Conservation (phyloP, 192 early-diverging fungal species). For the Umbelopsis ramanniana region DNA sequence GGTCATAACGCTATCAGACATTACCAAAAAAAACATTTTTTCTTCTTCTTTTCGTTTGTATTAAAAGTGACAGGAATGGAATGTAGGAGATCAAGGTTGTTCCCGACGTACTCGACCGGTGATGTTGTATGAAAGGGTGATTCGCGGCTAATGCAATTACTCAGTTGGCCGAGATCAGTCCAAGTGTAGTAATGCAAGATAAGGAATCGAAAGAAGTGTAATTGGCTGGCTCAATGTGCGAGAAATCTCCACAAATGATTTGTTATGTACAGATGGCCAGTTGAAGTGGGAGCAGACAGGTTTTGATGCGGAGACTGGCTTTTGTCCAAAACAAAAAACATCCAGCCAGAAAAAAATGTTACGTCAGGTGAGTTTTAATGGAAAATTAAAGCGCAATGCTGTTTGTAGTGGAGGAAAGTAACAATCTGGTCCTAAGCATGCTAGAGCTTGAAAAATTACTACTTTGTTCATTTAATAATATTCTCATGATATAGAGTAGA, state of each 20-base stretch:
- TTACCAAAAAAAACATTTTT: conserved; percentile 22
- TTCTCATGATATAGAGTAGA: too few relatives aligned
- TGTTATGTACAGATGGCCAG: conserved; percentile 20
- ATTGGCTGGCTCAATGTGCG: conserved; percentile 11
- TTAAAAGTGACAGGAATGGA: conserved; percentile 5
- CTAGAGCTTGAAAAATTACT: too few relatives aligned
- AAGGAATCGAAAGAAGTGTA: not conserved
- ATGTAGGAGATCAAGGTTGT: conserved; percentile 18
- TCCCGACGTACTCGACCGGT: conserved; percentile 9
- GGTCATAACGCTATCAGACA: not conserved
- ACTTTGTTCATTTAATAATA: too few relatives aligned
- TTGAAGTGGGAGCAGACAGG: not conserved
- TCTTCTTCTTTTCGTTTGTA: not conserved
- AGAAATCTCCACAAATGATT: conserved; percentile 5
- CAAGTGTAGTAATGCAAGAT: not conserved
- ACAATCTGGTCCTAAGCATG: too few relatives aligned
- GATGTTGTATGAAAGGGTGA: not conserved
- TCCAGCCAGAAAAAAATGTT: not conserved
- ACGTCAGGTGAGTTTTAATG: not conserved
- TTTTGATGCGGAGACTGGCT: not conserved
- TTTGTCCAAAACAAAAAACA: conserved; percentile 19
- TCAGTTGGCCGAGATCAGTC: conserved; percentile 7
- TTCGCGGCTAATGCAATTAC: not conserved
- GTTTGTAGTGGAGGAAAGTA: too few relatives aligned
- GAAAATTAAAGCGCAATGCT: not conserved